These are phyloP conservation scores for Pulveroboletus sp. DNA, from an alignment of 768 basidiomycete genomes.

Conservation along the genomic window DNA sequence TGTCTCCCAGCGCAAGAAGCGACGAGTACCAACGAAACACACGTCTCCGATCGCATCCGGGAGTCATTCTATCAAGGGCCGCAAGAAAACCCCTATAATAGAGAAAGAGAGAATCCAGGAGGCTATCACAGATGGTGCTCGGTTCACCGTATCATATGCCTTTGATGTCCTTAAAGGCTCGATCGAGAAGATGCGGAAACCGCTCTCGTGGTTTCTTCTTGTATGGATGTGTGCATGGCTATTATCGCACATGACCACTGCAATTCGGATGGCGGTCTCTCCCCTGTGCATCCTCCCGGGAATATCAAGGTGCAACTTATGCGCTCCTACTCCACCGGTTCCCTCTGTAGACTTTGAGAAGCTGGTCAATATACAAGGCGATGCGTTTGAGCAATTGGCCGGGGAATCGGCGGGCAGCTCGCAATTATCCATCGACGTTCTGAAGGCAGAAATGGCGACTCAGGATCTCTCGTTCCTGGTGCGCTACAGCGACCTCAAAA, in stretches of 20 bases:
- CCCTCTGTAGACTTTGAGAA: slow-evolving; percentile 55
- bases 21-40: slow-evolving; percentile 23
- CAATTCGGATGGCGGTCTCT: slow-evolving; percentile 43
- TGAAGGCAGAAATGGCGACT: slow-evolving; percentile 76
- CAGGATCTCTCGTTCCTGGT: slow-evolving; percentile 62
- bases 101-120: slow-evolving; percentile 23
- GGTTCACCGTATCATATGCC: slow-evolving; percentile 35
- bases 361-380: slow-evolving; percentile 55
- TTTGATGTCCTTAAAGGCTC: slow-evolving; percentile 46
- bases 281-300: slow-evolving; percentile 64
- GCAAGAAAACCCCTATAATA: slow-evolving; percentile 27
- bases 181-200: slow-evolving; percentile 47
- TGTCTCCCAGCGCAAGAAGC: slow-evolving; percentile 27
- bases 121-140: slow-evolving; percentile 20
- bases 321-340: slow-evolving; percentile 21
- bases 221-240: slow-evolving; percentile 47
- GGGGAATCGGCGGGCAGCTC: slow-evolving; percentile 57
- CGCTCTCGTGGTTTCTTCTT: slow-evolving; percentile 51
- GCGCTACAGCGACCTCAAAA: slow-evolving; percentile 55
- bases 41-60: slow-evolving; percentile 22
- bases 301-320: slow-evolving; percentile 46
- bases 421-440: slow-evolving; percentile 59
- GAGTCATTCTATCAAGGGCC: slow-evolving; percentile 17
- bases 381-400: slow-evolving; percentile 58
- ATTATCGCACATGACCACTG: slow-evolving; percentile 36